Conservation (phyloP, 805 yeast genomes). For the Kazachstania bromeliacearum region DNA sequence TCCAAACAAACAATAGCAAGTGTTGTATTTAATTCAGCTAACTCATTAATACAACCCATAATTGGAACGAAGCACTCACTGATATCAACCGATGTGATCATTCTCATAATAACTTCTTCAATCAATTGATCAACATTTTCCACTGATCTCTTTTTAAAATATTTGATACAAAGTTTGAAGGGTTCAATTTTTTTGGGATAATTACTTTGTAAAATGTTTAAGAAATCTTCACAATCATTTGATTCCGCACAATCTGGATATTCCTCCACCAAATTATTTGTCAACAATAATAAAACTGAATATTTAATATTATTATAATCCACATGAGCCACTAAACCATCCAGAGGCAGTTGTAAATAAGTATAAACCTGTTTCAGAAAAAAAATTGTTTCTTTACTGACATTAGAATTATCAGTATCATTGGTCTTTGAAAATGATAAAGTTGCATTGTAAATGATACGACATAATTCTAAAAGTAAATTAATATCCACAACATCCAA, state of each 20-base stretch:
- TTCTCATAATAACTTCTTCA: conserved; percentile 30
- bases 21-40: conserved; percentile 17
- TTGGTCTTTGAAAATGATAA: neutral
- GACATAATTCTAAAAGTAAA: conserved; percentile 22
- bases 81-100: conserved; percentile 27
- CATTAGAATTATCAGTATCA: too few relatives aligned
- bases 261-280: conserved; percentile 22
- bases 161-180: conserved; percentile 23
- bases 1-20: conserved; percentile 29
- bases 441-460: conserved; percentile 28
- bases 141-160: conserved; percentile 7
- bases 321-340: conserved; percentile 7
- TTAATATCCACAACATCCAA: conserved; percentile 9
- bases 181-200: conserved; percentile 27
- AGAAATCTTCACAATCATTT: conserved; percentile 10
- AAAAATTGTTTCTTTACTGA: conserved; percentile 21
- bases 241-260: neutral
- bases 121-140: conserved; percentile 7
- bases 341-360: neutral
- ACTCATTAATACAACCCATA: conserved; percentile 23
- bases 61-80: conserved; percentile 16
- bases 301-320: conserved; percentile 16
- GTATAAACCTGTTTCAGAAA: conserved; percentile 12
- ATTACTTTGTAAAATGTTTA: conserved; percentile 20
- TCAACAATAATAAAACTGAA: conserved; percentile 21